phyloP scores from a whole-genome alignment of 2,329 filamentous ascomycete species.

The Juglanconis juglandina region DNA sequence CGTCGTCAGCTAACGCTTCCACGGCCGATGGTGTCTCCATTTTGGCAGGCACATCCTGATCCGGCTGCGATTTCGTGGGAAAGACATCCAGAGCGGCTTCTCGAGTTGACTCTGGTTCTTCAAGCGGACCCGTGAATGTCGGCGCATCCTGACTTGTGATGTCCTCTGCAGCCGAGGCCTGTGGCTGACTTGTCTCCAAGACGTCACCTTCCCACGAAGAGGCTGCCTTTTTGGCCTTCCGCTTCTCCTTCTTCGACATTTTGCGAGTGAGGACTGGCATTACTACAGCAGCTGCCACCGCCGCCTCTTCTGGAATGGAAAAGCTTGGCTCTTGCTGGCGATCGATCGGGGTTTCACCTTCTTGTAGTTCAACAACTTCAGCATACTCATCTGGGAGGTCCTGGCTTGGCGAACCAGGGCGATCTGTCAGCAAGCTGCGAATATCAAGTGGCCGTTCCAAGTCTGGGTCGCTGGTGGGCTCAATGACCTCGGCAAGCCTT shows the following conservation, averaged over 20 bases:
- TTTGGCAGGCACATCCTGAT: constrained; percentile 23
- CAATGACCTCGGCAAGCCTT: neutral
- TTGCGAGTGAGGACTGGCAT: constrained; percentile 13
- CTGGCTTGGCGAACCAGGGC: neutral
- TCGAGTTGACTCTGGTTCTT: neutral
- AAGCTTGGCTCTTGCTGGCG: neutral
- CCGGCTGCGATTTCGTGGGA: neutral
- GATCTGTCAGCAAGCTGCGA: neutral
- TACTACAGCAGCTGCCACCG: neutral
- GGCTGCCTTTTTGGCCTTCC: constrained; percentile 28
- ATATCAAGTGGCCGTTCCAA: neutral
- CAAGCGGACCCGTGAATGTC: neutral
- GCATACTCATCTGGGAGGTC: neutral
- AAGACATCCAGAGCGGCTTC: neutral
- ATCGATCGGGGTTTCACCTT: neutral
- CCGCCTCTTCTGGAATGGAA: neutral
- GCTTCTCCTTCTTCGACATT: constrained; percentile 20
- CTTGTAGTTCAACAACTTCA: neutral
- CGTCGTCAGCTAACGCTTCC: constrained; percentile 21
- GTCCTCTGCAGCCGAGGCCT: constrained; percentile 5
- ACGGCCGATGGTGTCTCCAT: constrained; percentile 13
- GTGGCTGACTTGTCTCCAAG: constrained; percentile 14
- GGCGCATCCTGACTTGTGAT: neutral
- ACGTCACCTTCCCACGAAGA: constrained; percentile 13
- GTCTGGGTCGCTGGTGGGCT: neutral